Percentiles rank a stretch among this genome's conserved stretches.
Conservation (phyloP, 495 filamentous ascomycete genomes). For the Pyrenula aspistea region DNA sequence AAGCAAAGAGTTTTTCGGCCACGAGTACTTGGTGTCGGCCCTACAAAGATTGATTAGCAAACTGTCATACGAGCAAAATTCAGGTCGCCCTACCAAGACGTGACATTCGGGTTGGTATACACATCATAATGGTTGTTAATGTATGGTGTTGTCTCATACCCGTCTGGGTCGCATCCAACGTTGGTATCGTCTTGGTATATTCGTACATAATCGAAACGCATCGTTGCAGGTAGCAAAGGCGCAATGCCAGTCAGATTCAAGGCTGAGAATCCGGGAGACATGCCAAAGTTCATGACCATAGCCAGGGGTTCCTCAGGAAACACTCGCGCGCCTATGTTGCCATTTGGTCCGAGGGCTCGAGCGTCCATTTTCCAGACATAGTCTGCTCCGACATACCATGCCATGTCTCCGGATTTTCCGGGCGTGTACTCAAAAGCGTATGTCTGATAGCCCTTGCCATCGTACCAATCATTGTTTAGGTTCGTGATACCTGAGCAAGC, state of each 20-base stretch:
- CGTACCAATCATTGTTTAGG: conserved; percentile 69
- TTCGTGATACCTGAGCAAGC: conserved; percentile 60
- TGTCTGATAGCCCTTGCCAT: conserved; percentile 57
- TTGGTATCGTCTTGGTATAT: conserved; percentile 57
- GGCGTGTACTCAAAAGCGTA: conserved; percentile 66
- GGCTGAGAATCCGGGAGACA: conserved; percentile 54
- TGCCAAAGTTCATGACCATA: conserved; percentile 61
- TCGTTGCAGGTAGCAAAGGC: conserved; percentile 51
- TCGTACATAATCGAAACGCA: conserved; percentile 64
- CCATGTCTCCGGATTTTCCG: conserved; percentile 45
- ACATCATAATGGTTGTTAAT: conserved; percentile 50
- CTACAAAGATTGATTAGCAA: background rate
- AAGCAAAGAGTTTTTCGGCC: background rate
- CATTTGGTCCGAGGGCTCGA: conserved; percentile 55
- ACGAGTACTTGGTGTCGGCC: background rate
- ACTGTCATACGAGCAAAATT: background rate
- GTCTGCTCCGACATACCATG: conserved; percentile 56
- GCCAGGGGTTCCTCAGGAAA: conserved; percentile 62
- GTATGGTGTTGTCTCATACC: conserved; percentile 59
- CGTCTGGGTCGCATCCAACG: conserved; percentile 61
- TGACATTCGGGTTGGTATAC: conserved; percentile 56
- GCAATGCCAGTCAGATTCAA: conserved; percentile 42
- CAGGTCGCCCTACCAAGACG: conserved; percentile 24
- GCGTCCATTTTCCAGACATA: conserved; percentile 58
- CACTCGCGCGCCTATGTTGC: conserved; percentile 58